Evolutionary conservation across 257 asterid species (phyloP), one percentile per base, ranked within the genome.

Genomic region (Nyctanthes arbortristis): DNA sequence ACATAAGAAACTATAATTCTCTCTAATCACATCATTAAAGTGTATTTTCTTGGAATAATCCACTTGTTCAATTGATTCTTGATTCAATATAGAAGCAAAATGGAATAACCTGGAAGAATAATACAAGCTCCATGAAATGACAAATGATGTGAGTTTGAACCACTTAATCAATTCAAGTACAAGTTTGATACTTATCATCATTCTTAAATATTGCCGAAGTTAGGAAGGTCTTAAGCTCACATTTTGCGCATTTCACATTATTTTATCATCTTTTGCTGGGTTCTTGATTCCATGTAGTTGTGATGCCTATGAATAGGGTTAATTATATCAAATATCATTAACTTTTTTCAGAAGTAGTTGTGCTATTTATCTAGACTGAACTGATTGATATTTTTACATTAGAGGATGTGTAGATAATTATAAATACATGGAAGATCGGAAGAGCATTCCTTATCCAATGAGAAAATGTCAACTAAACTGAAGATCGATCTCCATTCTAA

Each of bases 271-370:
- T 36, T 37, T 49, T 20, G 52, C 67, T 60, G 45, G 33, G 20
- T 74, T 76, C 69, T 65, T 61, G 77, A 80, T 80, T 73, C 65
- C 30, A 35, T 35, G 60, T 18, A 65, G 70, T 67, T 61, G 68
- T 60, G 16, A 76, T 25, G 69, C 13, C 7, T 54, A 10, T 52
- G n/a, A n/a, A n/a, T n/a, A n/a, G n/a, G n/a, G n/a, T 52, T 22
- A 5, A 22, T 6, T 8, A 3, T 52, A 29, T 52, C 22, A 24
- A 28, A 18, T 13, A 22, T 12, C 29, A 8, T 14, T 3, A 18
- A 22, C 22, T 20, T 49, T 5, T 2, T 43, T 14, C 22, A 13
- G 14, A 7, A 35, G 43, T 14, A 36, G 2, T 36, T 36, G 3
- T 36, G 16, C 9, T 12, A 14, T 36, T 14, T 10, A 10, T 36